phyloP scores from a whole-genome alignment of 306 rosid genomes.

The Senna tora region DNA sequence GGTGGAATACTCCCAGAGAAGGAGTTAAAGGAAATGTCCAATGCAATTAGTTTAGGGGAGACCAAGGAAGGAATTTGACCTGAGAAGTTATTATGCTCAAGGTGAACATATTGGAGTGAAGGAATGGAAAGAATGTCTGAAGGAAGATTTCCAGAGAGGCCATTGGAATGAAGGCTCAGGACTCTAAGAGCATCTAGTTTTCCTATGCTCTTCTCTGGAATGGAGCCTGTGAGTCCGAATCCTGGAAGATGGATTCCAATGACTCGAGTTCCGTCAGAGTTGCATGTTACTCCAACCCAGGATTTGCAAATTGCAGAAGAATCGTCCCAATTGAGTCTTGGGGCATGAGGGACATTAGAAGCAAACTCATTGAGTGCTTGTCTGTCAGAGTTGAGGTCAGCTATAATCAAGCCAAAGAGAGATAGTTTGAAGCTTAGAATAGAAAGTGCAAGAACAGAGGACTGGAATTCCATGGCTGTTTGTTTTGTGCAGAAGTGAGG shows the following conservation, averaged over 20 bases:
- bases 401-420: constrained; percentile 37
- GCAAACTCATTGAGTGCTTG: constrained; percentile 61
- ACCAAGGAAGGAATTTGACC: constrained; percentile 55
- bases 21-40: constrained; percentile 67
- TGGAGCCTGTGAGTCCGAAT: constrained; percentile 53
- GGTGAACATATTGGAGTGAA: constrained; percentile 59
- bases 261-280: constrained; percentile 46
- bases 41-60: constrained; percentile 51
- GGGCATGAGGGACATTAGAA: constrained; percentile 45
- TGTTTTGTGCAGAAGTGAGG: constrained; percentile 28
- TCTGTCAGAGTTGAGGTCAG: constrained; percentile 62
- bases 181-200: constrained; percentile 59
- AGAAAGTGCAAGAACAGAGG: constrained; percentile 36
- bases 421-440: constrained; percentile 35
- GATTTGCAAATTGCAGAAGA: constrained; percentile 56
- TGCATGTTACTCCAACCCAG: constrained; percentile 70
- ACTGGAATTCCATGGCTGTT: constrained; percentile 50
- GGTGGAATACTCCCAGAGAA: constrained; percentile 60
- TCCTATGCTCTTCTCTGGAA: constrained; percentile 59
- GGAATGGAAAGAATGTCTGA: constrained; percentile 61
- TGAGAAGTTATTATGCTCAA: constrained; percentile 68
- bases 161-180: constrained; percentile 68
- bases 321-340: constrained; percentile 63
- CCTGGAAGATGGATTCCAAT: constrained; percentile 64
- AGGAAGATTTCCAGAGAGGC: constrained; percentile 62